These are phyloP conservation scores for Eucalyptus tenuipes DNA, from an alignment of 345 rosid species.

Conservation along the genomic window DNA sequence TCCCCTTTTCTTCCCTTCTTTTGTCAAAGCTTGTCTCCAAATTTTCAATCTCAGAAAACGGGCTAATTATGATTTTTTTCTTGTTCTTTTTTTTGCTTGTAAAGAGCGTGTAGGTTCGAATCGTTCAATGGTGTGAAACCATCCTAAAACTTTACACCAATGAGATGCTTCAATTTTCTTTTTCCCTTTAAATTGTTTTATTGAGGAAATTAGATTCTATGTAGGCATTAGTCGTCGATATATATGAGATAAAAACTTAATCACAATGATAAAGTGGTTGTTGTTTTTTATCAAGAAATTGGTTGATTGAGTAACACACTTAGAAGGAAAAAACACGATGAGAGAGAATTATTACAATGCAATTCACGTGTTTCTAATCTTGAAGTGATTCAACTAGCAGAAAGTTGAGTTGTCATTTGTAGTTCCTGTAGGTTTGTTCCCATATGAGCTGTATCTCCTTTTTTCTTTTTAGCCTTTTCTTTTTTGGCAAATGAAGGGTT, in stretches of 20 bases:
- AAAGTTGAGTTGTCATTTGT: neutral
- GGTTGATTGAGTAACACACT: neutral
- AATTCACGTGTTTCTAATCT: neutral
- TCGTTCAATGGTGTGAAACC: neutral
- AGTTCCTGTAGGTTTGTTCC: neutral
- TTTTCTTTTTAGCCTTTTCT: neutral
- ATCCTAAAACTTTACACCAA: neutral
- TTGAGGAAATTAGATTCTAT: neutral
- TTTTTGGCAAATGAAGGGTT: neutral
- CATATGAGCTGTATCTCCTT: neutral
- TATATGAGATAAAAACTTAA: neutral
- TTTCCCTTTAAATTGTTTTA: neutral
- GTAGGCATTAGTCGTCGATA: neutral
- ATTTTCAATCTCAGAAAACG: neutral
- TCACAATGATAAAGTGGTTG: neutral
- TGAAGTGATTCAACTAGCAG: neutral
- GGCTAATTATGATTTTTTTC: neutral
- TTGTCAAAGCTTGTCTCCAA: neutral
- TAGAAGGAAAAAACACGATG: neutral
- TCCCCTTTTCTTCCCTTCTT: neutral
- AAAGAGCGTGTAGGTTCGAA: neutral
- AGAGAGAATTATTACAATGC: neutral
- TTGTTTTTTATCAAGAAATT: neutral
- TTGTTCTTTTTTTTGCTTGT: too few species aligned
- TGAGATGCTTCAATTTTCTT: neutral